Evolutionary conservation across 208 protist species (phyloP).

Genomic region (Leishmania mexicana): DNA sequence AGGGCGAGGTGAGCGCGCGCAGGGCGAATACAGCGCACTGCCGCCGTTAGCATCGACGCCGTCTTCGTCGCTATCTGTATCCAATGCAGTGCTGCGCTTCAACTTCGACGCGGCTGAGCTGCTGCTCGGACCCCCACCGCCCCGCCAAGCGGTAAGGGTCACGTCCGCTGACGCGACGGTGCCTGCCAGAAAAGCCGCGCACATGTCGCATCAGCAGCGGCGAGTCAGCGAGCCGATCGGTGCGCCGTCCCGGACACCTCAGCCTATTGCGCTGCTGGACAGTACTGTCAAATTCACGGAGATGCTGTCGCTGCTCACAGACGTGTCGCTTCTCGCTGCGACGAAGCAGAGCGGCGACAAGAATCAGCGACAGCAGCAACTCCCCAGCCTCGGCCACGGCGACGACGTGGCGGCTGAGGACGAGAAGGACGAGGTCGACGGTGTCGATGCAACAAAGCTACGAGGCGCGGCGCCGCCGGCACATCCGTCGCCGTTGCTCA

Average conservation of each 20-base stretch:
- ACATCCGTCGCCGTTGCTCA: slow-evolving; percentile 3
- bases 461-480: background rate
- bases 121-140: slow-evolving; percentile 18
- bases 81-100: slow-evolving; percentile 33
- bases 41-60: background rate
- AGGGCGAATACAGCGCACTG: background rate
- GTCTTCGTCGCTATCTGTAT: background rate
- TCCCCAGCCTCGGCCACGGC: background rate
- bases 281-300: slow-evolving; percentile 26
- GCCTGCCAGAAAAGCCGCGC: background rate
- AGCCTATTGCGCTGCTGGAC: slow-evolving; percentile 20
- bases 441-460: background rate
- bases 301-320: slow-evolving; percentile 30
- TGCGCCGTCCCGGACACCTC: background rate
- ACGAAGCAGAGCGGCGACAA: background rate
- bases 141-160: background rate
- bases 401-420: background rate
- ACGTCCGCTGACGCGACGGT: background rate
- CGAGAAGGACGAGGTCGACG: slow-evolving; percentile 5
- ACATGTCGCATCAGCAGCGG: background rate
- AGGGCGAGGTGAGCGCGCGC: background rate
- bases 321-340: slow-evolving; percentile 23
- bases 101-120: slow-evolving; percentile 29
- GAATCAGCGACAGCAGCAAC: background rate
- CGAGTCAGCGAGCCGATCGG: background rate